Evolutionary conservation across 768 basidiomycete genomes (phyloP), one percentile per base, ranked within the genome.

Genomic region (Mrakia frigida): DNA sequence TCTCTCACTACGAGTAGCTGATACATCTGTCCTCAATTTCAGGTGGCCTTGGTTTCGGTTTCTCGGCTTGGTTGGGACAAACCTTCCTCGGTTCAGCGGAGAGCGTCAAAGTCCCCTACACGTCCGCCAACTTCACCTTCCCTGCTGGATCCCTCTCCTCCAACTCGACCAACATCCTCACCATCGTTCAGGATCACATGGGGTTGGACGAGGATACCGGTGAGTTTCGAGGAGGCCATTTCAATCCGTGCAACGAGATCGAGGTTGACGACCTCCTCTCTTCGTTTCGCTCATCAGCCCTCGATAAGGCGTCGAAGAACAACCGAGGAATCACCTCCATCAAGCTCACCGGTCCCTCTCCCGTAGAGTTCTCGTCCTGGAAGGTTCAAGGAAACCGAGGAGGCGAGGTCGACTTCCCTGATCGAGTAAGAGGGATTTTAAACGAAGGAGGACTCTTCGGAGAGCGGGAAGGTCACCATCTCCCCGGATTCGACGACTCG

Each of bases 381-480:
- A 74, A 63, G 33, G 73, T 74, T 23, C 73, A 74, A 41, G 73
- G 73, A 18, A 73, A 73, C 39, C 33, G 37, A 28, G 71, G 71
- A 25, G 71, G 71, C 31, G 71, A 73, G 71, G 43, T 70, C 43
- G 35, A 37, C 53, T 73, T 73, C 71, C 53, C 71, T 14, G 71
- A 73, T 16, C 52, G 37, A 1, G 18, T 0, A 4, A 18, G 71
- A 37, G 71, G 71, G 4, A 56, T n/a, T 21, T 9, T 73, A 0
- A 73, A 73, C 71, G 71, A 73, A 60, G 71, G 71, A 18, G 71
- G 71, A 21, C 35, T 73, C 35, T 73, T 35, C 53, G 71, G 71
- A 14, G 71, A 73, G 71, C 71, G 71, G 13, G 52, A 59, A 37
- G 71, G 71, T 31, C 60, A 53, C 50, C 71, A 73, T 43, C 71